These are phyloP conservation scores for Sclerospora graminicola DNA, from an alignment of 352 stramenopile genomes.

Conservation along the genomic window DNA sequence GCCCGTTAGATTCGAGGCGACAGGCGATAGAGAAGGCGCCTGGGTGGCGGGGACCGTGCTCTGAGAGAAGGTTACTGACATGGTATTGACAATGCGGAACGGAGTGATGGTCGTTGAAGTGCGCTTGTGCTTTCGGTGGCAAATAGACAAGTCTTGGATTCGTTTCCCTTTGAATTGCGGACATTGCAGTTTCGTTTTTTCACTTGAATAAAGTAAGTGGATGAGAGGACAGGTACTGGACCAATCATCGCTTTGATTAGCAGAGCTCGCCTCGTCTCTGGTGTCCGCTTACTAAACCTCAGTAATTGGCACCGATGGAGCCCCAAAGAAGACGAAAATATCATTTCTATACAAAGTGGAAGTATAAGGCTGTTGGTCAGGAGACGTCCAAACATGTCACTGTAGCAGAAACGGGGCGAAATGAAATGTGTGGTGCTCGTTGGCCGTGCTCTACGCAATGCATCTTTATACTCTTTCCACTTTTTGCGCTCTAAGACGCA, in stretches of 20 bases:
- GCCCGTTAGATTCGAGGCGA: slow-evolving; percentile 18
- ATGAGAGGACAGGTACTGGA: neutral
- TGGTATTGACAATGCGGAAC: slow-evolving; percentile 7
- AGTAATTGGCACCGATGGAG: slow-evolving; percentile 5
- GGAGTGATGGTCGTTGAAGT: slow-evolving; percentile 8
- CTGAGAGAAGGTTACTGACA: slow-evolving; percentile 32
- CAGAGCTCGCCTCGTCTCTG: neutral
- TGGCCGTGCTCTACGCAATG: slow-evolving; percentile 26
- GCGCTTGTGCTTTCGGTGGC: slow-evolving; percentile 25
- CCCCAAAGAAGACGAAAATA: slow-evolving; percentile 7
- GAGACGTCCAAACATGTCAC: slow-evolving; percentile 7
- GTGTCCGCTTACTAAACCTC: slow-evolving; percentile 10
- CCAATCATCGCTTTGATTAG: slow-evolving; percentile 5
- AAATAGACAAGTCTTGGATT: slow-evolving; percentile 33
- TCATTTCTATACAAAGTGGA: slow-evolving; percentile 9
- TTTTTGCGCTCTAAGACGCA: slow-evolving; percentile 49
- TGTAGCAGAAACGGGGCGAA: slow-evolving; percentile 10
- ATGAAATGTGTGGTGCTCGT: slow-evolving; percentile 43
- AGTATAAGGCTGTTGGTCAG: slow-evolving; percentile 16
- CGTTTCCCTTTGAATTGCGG: neutral
- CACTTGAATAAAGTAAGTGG: slow-evolving; percentile 15
- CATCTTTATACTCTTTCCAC: slow-evolving; percentile 43
- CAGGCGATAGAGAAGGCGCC: slow-evolving; percentile 28
- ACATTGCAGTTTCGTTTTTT: neutral
- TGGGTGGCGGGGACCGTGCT: slow-evolving; percentile 2